These are phyloP conservation scores for Colletotrichum plurivorum DNA, from an alignment of 2,329 filamentous ascomycete species.

Conservation along the genomic window DNA sequence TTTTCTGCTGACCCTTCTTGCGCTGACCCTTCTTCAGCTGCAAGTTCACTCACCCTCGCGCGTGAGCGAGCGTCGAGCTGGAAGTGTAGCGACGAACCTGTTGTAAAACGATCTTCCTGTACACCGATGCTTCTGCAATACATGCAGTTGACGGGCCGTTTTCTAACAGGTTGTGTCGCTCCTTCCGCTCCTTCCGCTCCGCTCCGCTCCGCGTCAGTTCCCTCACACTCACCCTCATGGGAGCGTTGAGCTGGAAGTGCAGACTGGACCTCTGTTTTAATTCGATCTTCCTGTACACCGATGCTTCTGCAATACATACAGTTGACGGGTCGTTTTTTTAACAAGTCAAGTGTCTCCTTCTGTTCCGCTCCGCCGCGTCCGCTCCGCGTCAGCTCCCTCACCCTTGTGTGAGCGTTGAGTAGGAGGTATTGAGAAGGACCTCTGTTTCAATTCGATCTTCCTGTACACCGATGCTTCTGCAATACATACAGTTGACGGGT, in stretches of 20 bases:
- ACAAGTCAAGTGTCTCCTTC: no score
- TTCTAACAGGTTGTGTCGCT: conserved; percentile 6
- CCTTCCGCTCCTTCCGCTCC: not conserved
- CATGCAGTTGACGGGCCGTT: conserved; percentile 26
- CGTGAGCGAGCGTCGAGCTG: conserved; percentile 25
- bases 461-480: not conserved
- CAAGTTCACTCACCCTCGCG: conserved; percentile 11
- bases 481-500: conserved; percentile 25
- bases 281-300: conserved; percentile 20
- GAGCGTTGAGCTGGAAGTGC: conserved; percentile 27
- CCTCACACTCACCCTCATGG: not conserved
- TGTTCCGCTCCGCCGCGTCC: no score
- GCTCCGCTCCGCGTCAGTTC: no score
- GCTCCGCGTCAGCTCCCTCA: no score
- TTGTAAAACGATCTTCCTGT: conserved; percentile 20
- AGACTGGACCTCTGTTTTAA: not conserved
- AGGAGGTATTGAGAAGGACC: not conserved
- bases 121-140: not conserved
- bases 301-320: conserved; percentile 3
- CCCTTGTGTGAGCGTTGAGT: conserved; percentile 18
- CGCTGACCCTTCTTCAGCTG: conserved; percentile 37
- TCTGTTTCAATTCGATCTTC: conserved; percentile 14
- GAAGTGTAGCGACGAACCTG: not conserved
- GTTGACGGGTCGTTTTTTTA: conserved; percentile 21
- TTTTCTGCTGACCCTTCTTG: conserved; percentile 8